Evolutionary conservation across 306 rosid genomes (phyloP), one percentile per base, ranked within the genome.

Genomic region (Citrullus amarus): DNA sequence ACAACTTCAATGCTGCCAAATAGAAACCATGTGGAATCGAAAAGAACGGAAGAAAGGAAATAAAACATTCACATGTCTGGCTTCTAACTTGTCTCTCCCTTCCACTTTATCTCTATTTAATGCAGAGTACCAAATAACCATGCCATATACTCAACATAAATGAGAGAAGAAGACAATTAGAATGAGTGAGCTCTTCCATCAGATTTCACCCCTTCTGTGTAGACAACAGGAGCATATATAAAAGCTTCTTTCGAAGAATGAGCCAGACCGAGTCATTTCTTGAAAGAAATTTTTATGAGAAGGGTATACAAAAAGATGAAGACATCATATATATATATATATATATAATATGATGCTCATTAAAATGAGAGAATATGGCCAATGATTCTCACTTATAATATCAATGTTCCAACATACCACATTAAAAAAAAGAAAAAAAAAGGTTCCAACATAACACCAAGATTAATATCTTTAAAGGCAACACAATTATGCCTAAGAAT

Each of bases 11-110:
- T 28, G 77, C 44, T 51, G 43, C 77, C 44, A 25, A 51, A 30
- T 73, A 50, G 44, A 73, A 15, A 51, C 77, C 59, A 73, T 50
- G 77, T 70, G 76, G 75, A 69, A 69, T 71, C 4, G 13, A 43
- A 48, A 41, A 72, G 39, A 50, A 50, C 18, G 59, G 59, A 72
- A 28, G 77, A 51, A 72, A 25, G 41, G 77, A 72, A 46, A 25
- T 73, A 17, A 51, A 50, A 73, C 61, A 51, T 73, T 15, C 77
- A 73, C 77, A 30, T 51, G 44, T 25, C 11, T 70, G 46, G 4
- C 57, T 22, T 69, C 50, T n/a, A n/a, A 41, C 74, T n/a, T 68
- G 53, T 68, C 34, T 68, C 34, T 68, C 4, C 54, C 55, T 20
- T 66, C 41, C 73, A 36, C 44, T 17, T 30, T 63, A 30, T 63